These are phyloP conservation scores for Aeschynomene evenia DNA, from an alignment of 306 rosid genomes.

Conservation along the genomic window DNA sequence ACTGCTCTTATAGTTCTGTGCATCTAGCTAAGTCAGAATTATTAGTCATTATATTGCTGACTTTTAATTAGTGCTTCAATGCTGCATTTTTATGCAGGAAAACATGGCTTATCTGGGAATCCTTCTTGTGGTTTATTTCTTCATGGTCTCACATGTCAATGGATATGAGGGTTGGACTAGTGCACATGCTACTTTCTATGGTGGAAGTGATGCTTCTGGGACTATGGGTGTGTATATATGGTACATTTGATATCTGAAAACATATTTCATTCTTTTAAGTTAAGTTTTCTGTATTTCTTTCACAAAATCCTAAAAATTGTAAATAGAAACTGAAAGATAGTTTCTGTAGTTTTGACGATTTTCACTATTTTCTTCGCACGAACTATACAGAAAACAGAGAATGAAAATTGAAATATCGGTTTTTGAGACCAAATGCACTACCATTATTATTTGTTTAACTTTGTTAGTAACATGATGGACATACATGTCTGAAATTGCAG, in stretches of 20 bases:
- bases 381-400: no score
- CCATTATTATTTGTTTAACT: neutral
- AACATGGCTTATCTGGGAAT: conserved; percentile 50
- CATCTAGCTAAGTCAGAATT: neutral
- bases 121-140: conserved; percentile 45
- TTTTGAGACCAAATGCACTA: no score
- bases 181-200: conserved; percentile 54
- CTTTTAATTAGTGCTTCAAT: neutral
- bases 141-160: conserved; percentile 42
- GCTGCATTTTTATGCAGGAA: conserved; percentile 45
- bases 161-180: conserved; percentile 45
- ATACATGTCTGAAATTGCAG: conserved; percentile 16
- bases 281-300: no score
- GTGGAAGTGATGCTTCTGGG: conserved; percentile 53
- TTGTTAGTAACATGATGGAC: conserved; percentile 22
- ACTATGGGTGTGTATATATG: conserved; percentile 58
- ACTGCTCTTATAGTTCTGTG: neutral
- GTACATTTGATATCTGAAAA: no score
- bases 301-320: no score
- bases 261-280: no score
- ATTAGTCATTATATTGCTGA: conserved; percentile 10
- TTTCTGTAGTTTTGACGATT: no score
- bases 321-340: no score
- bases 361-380: no score
- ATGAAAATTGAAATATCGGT: no score